These are phyloP conservation scores for Umbelopsis sp. DNA, from an alignment of 371 early-diverging fungal genomes.

Conservation along the genomic window DNA sequence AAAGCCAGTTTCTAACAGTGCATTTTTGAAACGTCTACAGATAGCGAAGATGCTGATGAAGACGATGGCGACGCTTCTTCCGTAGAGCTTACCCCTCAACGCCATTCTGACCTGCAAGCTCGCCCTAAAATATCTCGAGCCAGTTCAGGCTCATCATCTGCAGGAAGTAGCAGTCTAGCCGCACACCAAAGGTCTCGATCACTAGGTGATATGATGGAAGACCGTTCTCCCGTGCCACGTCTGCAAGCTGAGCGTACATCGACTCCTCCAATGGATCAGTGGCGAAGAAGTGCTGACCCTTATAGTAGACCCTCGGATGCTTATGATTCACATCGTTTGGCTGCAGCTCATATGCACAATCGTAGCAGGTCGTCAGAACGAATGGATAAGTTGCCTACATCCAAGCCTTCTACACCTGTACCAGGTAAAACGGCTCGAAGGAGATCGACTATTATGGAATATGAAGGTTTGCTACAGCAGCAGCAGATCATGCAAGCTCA, in stretches of 20 bases:
- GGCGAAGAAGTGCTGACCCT: slow-evolving; percentile 19
- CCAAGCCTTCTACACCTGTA: slow-evolving; percentile 9
- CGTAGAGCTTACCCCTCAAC: not conserved
- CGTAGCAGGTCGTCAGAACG: slow-evolving; percentile 24
- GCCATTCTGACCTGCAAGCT: not conserved
- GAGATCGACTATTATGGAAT: slow-evolving; percentile 31
- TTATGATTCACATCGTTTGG: slow-evolving; percentile 7
- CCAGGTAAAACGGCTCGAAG: slow-evolving; percentile 9
- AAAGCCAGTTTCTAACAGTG: not conserved
- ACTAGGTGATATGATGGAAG: slow-evolving; percentile 22
- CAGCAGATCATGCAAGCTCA: slow-evolving; percentile 26
- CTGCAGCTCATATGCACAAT: slow-evolving; percentile 1
- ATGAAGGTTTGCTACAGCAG: slow-evolving; percentile 28
- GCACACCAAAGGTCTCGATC: slow-evolving; percentile 34
- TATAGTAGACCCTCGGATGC: slow-evolving; percentile 15
- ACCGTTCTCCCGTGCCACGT: not conserved
- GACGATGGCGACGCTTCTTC: not conserved
- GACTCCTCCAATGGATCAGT: not conserved
- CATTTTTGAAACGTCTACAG: not conserved
- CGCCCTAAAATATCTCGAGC: not conserved
- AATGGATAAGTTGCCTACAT: slow-evolving; percentile 20
- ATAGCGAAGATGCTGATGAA: slow-evolving; percentile 5
- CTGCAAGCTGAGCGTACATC: not conserved
- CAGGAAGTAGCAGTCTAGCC: slow-evolving; percentile 7
- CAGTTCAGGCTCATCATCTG: not conserved